Base-by-base conservation (phyloP, 805 yeast species). In the Candida nemodendra region DNA sequence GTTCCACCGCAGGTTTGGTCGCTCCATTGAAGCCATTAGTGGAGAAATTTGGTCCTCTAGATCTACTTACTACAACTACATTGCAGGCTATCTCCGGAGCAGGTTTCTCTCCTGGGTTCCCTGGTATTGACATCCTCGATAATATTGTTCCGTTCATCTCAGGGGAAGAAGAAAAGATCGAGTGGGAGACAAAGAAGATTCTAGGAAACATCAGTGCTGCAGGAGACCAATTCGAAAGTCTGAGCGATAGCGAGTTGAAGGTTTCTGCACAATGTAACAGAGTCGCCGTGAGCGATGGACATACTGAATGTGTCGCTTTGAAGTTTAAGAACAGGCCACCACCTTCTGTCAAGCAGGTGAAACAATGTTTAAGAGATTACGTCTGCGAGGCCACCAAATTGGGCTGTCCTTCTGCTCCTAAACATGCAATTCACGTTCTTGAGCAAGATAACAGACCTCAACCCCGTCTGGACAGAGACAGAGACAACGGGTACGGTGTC, bases 81-180 rank as follows among this genome's bases (percentile, higher is more conserved):
- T 66, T 93, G 64, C 99, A 93, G 65, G 99, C 99, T 26, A 87
- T 93, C 48, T 90, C 98, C 4, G 99, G 99, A 53, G 99, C 95
- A 16, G 99, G 99, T 3, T 93, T 86, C 63, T 85, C 96, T 8
- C 99, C 99, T 34, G 99, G 99, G 62, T 95, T 90, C 39, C 80
- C 96, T 16, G 93, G 95, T 48, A 90, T 93, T 65, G 98, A 93
- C 59, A 80, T 91, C 38, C 73, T 93, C 54, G 99, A 93, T 67
- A 93, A 93, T 68, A 76, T 93, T 50, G 88, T 93, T 39, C 99
- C 99, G 28, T 93, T 71, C 74, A 93, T 93, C 58, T 73, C 89
- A 48, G 97, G 98, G 31, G 99, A 93, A 68, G 99, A 93, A 69
- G 99, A 93, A 53, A 93, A 93, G 69, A 87, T 93, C 54, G 99